phyloP scores from a whole-genome alignment of 148 eudicot species.

The Dysphania ambrosioides region DNA sequence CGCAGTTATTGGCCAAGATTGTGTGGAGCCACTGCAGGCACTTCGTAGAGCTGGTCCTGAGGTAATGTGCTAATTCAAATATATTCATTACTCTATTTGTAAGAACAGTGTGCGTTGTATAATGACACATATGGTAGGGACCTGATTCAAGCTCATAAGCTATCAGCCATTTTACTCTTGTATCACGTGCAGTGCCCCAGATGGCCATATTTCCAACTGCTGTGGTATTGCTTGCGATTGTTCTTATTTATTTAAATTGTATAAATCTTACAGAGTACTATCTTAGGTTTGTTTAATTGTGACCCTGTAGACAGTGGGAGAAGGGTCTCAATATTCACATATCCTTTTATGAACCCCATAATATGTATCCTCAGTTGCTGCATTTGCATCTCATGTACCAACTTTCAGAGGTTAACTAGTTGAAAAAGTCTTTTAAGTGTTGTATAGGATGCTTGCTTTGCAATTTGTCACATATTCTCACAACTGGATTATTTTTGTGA shows the following conservation, averaged over 20 bases:
- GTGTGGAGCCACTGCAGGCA: conserved; percentile 89
- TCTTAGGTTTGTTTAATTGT: not conserved
- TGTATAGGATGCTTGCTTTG: too few relatives aligned
- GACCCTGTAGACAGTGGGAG: not conserved
- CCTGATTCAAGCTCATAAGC: not conserved
- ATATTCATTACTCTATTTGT: not conserved
- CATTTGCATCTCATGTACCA: not conserved
- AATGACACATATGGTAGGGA: not conserved
- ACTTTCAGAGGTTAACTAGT: too few relatives aligned
- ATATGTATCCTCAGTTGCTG: not conserved
- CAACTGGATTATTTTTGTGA: too few relatives aligned
- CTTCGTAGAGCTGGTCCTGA: conserved; percentile 65
- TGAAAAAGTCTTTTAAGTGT: too few relatives aligned
- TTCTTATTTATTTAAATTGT: not conserved
- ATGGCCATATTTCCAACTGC: not conserved
- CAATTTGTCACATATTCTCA: too few relatives aligned
- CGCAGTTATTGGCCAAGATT: conserved; percentile 76
- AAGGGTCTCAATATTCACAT: not conserved
- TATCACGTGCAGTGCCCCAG: not conserved
- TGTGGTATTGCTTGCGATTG: not conserved
- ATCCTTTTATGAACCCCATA: not conserved
- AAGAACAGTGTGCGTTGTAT: not conserved
- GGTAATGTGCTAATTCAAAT: conserved; percentile 42
- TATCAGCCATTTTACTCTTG: not conserved
- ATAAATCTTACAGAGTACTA: too few relatives aligned